Evolutionary conservation across 108 stramenopile species (phyloP).

Genomic region (Craspedostauros australis): DNA sequence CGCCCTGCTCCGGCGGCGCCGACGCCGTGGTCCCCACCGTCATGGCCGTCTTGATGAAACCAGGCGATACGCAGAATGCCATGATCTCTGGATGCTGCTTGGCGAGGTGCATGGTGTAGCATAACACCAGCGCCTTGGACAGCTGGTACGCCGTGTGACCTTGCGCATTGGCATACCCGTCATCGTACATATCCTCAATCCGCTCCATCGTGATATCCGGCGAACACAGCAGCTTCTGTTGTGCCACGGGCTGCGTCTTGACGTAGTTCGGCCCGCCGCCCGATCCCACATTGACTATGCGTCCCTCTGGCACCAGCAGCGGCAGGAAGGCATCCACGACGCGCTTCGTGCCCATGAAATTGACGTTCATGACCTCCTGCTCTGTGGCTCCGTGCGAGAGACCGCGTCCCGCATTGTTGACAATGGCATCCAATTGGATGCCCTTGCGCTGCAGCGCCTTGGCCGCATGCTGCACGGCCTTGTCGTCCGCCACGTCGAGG

Average conservation of each 20-base stretch:
- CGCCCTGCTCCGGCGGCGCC: slow-evolving; percentile 46
- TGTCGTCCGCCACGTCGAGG: slow-evolving; percentile 37
- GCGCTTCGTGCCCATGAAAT: slow-evolving; percentile 48
- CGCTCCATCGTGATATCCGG: slow-evolving; percentile 15
- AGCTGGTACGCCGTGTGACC: slow-evolving; percentile 35
- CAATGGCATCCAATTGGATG: slow-evolving; percentile 40
- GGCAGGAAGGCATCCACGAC: slow-evolving; percentile 47
- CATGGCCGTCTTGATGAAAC: slow-evolving; percentile 59
- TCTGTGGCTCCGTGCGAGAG: slow-evolving; percentile 13
- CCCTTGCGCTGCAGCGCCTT: slow-evolving; percentile 20
- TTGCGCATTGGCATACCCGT: slow-evolving; percentile 15
- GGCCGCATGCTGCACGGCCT: slow-evolving; percentile 45
- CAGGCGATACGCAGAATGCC: slow-evolving; percentile 46
- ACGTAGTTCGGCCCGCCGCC: slow-evolving; percentile 49
- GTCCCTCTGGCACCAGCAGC: slow-evolving; percentile 21
- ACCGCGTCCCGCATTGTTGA: slow-evolving; percentile 71
- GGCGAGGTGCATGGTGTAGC: slow-evolving; percentile 49
- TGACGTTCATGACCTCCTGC: slow-evolving; percentile 39
- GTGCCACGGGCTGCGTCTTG: background rate
- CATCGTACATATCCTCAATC: slow-evolving; percentile 25
- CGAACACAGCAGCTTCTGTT: slow-evolving; percentile 17
- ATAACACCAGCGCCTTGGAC: slow-evolving; percentile 48
- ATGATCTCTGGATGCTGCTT: slow-evolving; percentile 41
- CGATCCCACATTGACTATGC: slow-evolving; percentile 60
- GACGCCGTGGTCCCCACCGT: slow-evolving; percentile 38